Conservation (phyloP, 108 stramenopile genomes). For the Cylindrotheca closterium region DNA sequence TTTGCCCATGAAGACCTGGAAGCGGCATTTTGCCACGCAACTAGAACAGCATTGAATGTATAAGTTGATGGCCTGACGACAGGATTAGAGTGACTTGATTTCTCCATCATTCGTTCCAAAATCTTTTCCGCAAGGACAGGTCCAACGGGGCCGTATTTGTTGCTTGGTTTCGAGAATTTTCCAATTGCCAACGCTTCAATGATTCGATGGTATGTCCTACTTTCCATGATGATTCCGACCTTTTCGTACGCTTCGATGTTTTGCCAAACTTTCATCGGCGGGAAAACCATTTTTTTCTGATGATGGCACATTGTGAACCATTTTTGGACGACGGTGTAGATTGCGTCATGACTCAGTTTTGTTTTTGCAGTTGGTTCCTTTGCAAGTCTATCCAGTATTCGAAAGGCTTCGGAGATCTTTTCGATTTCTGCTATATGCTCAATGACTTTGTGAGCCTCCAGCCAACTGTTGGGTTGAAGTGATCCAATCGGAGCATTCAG, state of each 20-base stretch:
- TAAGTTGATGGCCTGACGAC: constrained; percentile 18
- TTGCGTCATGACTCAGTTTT: constrained; percentile 14
- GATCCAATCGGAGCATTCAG: neutral
- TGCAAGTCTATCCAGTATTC: constrained; percentile 22
- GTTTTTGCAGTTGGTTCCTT: constrained; percentile 16
- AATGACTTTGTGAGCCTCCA: constrained; percentile 4
- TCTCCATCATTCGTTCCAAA: constrained; percentile 23
- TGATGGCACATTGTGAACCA: constrained; percentile 17
- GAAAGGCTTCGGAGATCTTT: constrained; percentile 23
- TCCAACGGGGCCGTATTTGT: constrained; percentile 2
- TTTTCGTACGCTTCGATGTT: constrained; percentile 24
- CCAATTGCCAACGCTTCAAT: constrained; percentile 27
- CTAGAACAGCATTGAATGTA: constrained; percentile 23
- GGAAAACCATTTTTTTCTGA: neutral
- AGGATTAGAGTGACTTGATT: constrained; percentile 19
- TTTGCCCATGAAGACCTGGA: constrained; percentile 3
- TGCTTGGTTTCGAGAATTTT: constrained; percentile 15
- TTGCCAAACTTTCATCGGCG: constrained; percentile 24
- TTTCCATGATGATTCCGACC: constrained; percentile 21
- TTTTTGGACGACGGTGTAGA: constrained; percentile 16
- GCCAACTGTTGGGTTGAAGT: constrained; percentile 2
- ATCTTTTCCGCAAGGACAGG: constrained; percentile 36
- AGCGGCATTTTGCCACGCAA: constrained; percentile 23
- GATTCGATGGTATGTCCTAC: constrained; percentile 22
- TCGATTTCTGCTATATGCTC: constrained; percentile 5